Evolutionary conservation across 1,139 yeast species (phyloP).

Genomic region (Suhomyces terraborum): DNA sequence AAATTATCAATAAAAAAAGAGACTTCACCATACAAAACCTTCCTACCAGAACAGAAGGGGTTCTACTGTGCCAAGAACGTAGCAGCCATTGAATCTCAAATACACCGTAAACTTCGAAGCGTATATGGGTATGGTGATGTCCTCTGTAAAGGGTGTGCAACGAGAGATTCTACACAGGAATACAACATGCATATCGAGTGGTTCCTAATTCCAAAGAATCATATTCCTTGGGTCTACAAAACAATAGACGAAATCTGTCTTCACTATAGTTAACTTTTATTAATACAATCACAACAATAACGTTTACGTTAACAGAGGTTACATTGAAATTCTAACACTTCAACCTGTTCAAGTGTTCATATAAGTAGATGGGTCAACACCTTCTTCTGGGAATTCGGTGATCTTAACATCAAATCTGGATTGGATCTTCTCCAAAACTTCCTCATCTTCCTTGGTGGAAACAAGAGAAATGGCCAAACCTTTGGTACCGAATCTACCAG

Average conservation of each 20-base stretch:
- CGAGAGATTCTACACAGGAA: slow-evolving; percentile 8
- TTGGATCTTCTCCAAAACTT: slow-evolving; percentile 89
- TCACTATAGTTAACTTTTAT: slow-evolving; percentile 11
- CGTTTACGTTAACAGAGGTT: slow-evolving; percentile 6
- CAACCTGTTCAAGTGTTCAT: slow-evolving; percentile 73
- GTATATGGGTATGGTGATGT: slow-evolving; percentile 48
- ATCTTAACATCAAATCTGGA: slow-evolving; percentile 96
- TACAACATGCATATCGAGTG: slow-evolving; percentile 56
- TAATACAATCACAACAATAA: slow-evolving; percentile 9
- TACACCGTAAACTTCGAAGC: slow-evolving; percentile 40
- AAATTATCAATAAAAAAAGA: slow-evolving; percentile 11
- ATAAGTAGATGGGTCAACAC: slow-evolving; percentile 96
- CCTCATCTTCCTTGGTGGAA: slow-evolving; percentile 82
- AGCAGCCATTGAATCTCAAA: slow-evolving; percentile 38
- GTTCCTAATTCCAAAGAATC: slow-evolving; percentile 55
- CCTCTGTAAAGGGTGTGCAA: slow-evolving; percentile 41
- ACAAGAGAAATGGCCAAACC: slow-evolving; percentile 95
- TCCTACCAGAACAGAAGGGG: slow-evolving; percentile 26
- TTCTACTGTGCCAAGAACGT: slow-evolving; percentile 34
- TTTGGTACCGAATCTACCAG: slow-evolving; percentile 99
- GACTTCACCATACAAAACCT: not conserved
- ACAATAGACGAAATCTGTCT: slow-evolving; percentile 39
- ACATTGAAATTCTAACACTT: slow-evolving; percentile 11
- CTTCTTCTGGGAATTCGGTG: slow-evolving; percentile 95
- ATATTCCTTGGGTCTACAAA: slow-evolving; percentile 38